A percentile compares a stretch with the other conserved stretches of the same genome.
Evolutionary conservation across 2,329 filamentous ascomycete species (phyloP).

Genomic region (Fusarium napiforme): DNA sequence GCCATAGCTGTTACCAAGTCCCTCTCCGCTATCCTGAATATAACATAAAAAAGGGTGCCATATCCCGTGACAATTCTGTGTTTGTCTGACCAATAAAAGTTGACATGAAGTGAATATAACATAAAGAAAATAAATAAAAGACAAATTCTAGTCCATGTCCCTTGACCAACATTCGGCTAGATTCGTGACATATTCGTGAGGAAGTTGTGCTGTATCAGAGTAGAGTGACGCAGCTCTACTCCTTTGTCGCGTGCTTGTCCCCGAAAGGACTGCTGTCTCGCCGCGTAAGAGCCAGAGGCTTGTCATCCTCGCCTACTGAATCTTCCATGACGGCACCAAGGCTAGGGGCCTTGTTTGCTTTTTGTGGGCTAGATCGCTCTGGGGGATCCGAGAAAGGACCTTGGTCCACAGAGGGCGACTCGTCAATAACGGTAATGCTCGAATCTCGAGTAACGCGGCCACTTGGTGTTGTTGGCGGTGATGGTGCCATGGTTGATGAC

Average conservation of each 20-base stretch:
- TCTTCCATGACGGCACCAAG: constrained; percentile 68
- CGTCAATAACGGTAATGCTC: constrained; percentile 60
- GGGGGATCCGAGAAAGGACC: constrained; percentile 71
- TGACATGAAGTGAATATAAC: constrained; percentile 40
- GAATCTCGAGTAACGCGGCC: constrained; percentile 52
- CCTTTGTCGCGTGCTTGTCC: constrained; percentile 67
- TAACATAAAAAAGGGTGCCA: constrained; percentile 40
- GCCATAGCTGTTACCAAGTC: constrained; percentile 44
- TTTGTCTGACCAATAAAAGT: constrained; percentile 42
- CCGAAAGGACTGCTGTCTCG: constrained; percentile 63
- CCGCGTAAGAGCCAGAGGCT: constrained; percentile 43
- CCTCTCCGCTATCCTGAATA: constrained; percentile 35
- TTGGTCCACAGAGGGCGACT: constrained; percentile 62
- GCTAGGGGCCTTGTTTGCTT: constrained; percentile 54
- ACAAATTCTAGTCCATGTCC: constrained; percentile 23
- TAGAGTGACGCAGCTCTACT: constrained; percentile 45
- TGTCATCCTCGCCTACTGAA: constrained; percentile 52
- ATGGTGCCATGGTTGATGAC: constrained; percentile 30
- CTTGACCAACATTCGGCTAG: constrained; percentile 22
- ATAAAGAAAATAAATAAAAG: constrained; percentile 16
- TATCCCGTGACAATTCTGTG: constrained; percentile 36
- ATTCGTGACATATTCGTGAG: constrained; percentile 37
- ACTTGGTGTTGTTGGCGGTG: constrained; percentile 38
- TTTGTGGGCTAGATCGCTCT: constrained; percentile 44
- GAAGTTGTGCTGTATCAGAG: constrained; percentile 28